Evolutionary conservation across 176 grass and related monocot genomes (phyloP), one percentile per base, ranked within the genome.

Genomic region (Paspalum notatum): DNA sequence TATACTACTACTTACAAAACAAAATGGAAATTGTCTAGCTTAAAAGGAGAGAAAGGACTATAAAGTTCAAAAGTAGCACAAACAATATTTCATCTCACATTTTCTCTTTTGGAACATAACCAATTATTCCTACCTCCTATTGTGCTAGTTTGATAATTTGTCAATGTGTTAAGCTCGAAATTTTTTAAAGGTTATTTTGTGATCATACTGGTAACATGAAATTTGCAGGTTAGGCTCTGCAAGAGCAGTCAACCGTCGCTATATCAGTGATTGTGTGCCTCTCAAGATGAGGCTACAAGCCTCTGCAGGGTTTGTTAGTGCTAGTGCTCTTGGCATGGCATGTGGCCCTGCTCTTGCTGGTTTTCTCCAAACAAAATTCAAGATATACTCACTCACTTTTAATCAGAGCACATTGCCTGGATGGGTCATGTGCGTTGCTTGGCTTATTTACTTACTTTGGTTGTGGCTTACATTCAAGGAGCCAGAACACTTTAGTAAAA

Each of bases 301-400:
- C 54, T 95, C 96, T 82, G 96, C 96, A 7, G 96, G 90, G 12
- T 98, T 98, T 42, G 96, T 98, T 47, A 95, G 92, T 86, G 92
- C 96, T 20, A 95, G 92, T 79, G 96, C 96, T 80, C 90, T 98
- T 51, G 96, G 96, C 42, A 98, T 98, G 96, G 92, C 96, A 82
- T 98, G 92, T 78, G 96, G 96, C 22, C 96, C 96, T 78, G 96
- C 88, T 53, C 78, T 98, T 66, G 96, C 92, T 87, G 96, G 96
- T 47, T 87, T 95, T 58, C 90, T 98, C 62, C 96, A 98, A 76
- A 87, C 12, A 27, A 93, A 92, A 64, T 98, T 98, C 78, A 98
- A 84, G 86, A 78, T 95, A 72, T 93, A 86, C 71, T 75, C 53
- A 8, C 43, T 98, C 46, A 98, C 81, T 72, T 85, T 98, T 82